Percentiles rank a stretch among this genome's conserved stretches.
Conservation (phyloP, 805 yeast species). For the Ogataea populi-albae region DNA sequence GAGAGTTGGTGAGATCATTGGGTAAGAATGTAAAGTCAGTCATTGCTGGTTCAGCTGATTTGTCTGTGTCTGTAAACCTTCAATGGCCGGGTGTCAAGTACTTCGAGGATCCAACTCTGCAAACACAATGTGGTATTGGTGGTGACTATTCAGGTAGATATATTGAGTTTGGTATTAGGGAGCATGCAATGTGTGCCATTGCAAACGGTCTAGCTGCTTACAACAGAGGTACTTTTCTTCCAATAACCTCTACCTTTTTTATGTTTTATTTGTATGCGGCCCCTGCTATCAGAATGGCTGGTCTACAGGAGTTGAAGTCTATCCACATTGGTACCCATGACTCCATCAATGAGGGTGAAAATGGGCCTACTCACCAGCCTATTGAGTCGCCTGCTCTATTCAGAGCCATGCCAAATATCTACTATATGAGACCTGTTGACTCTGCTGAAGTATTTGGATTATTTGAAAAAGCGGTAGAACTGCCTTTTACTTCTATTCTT, state of each 20-base stretch:
- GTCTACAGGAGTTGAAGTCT: conserved; percentile 77
- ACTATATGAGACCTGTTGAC: conserved; percentile 92
- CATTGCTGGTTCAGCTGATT: conserved; percentile 97
- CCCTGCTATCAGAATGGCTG: conserved; percentile 84
- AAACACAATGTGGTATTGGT: conserved; percentile 40
- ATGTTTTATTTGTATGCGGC: conserved; percentile 87
- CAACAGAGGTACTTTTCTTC: conserved; percentile 84
- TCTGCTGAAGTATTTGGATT: conserved; percentile 88
- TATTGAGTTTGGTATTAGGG: conserved; percentile 97
- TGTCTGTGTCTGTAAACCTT: conserved; percentile 87
- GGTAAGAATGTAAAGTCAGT: conserved; percentile 63
- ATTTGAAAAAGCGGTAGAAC: conserved; percentile 61
- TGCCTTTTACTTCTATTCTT: conserved; percentile 59
- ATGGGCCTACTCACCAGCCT: conserved; percentile 93
- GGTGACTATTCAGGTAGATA: conserved; percentile 92
- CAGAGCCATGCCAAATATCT: conserved; percentile 77
- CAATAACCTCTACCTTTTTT: conserved; percentile 55
- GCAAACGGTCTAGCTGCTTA: conserved; percentile 95
- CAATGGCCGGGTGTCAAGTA: conserved; percentile 83
- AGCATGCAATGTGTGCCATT: conserved; percentile 98
- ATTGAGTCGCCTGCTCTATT: conserved; percentile 69
- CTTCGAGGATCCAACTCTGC: conserved; percentile 82
- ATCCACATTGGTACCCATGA: conserved; percentile 89
- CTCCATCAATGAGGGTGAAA: conserved; percentile 88
- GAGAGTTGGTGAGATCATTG: conserved; percentile 62